Evolutionary conservation across 2,329 filamentous ascomycete species (phyloP).

Genomic region (Bipolaris sorokiniana): DNA sequence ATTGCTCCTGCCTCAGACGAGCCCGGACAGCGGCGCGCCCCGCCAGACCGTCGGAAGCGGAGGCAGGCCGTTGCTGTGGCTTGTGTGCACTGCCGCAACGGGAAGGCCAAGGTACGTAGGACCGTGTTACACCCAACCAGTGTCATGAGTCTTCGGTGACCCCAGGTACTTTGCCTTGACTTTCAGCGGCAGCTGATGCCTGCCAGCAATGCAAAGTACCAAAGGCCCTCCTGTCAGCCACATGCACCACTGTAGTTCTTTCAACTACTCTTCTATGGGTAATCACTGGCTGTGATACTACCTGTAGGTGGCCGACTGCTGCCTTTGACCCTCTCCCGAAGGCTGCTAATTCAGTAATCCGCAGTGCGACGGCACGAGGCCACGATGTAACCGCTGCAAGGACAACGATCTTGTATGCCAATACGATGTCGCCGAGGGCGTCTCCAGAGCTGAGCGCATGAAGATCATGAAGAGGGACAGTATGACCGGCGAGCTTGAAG

Average conservation of each 20-base stretch:
- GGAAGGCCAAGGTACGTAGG: slow-evolving; percentile 33
- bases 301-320: slow-evolving; percentile 10
- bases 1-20: slow-evolving; percentile 35
- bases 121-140: slow-evolving; percentile 6
- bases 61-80: slow-evolving; percentile 33
- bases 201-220: neutral
- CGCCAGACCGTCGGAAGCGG: slow-evolving; percentile 25
- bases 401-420: slow-evolving; percentile 28
- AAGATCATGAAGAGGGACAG: slow-evolving; percentile 31
- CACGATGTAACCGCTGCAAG: slow-evolving; percentile 29
- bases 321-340: neutral
- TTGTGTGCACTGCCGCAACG: slow-evolving; percentile 31
- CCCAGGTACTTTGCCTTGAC: slow-evolving; percentile 1
- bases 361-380: slow-evolving; percentile 33
- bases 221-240: neutral
- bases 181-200: neutral
- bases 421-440: slow-evolving; percentile 35
- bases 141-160: neutral
- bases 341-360: neutral
- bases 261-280: slow-evolving; percentile 11
- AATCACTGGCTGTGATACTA: slow-evolving; percentile 13
- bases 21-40: slow-evolving; percentile 25
- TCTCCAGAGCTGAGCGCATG: slow-evolving; percentile 35
- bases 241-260: neutral
- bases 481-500: slow-evolving; percentile 25